Conservation (phyloP, 805 yeast genomes). For the Candida maesae region DNA sequence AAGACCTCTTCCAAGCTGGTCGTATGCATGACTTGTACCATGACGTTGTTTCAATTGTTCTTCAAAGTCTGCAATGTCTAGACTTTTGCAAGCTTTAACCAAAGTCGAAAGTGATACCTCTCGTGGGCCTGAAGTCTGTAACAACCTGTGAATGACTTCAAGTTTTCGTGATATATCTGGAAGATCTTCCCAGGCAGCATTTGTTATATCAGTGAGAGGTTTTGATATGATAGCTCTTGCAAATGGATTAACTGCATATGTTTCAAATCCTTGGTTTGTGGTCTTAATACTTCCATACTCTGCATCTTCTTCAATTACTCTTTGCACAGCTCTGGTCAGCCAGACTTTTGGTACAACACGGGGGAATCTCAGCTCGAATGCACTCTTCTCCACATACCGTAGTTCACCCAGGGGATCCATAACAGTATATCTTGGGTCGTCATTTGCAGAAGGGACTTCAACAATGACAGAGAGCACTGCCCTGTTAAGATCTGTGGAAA, state of each 20-base stretch:
- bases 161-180: slow-evolving; percentile 39
- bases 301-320: slow-evolving; percentile 11
- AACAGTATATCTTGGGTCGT: slow-evolving; percentile 54
- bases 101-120: slow-evolving; percentile 38
- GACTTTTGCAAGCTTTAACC: slow-evolving; percentile 30
- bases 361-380: slow-evolving; percentile 53
- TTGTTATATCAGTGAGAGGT: slow-evolving; percentile 36
- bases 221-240: slow-evolving; percentile 32
- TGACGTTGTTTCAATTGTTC: slow-evolving; percentile 15
- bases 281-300: slow-evolving; percentile 32
- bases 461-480: slow-evolving; percentile 52
- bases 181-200: slow-evolving; percentile 37
- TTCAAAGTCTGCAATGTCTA: slow-evolving; percentile 30
- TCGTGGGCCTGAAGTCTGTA: slow-evolving; percentile 40
- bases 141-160: slow-evolving; percentile 41
- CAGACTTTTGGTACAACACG: slow-evolving; percentile 40
- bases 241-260: slow-evolving; percentile 30
- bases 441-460: slow-evolving; percentile 44
- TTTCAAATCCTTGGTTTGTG: slow-evolving; percentile 24
- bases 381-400: slow-evolving; percentile 41
- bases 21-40: slow-evolving; percentile 27
- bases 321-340: slow-evolving; percentile 28
- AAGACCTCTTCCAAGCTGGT: slow-evolving; percentile 19
- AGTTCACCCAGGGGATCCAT: slow-evolving; percentile 56
- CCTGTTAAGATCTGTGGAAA: slow-evolving; percentile 38